phyloP scores from a whole-genome alignment of 352 stramenopile genomes.

The Phytopythium aichiense region DNA sequence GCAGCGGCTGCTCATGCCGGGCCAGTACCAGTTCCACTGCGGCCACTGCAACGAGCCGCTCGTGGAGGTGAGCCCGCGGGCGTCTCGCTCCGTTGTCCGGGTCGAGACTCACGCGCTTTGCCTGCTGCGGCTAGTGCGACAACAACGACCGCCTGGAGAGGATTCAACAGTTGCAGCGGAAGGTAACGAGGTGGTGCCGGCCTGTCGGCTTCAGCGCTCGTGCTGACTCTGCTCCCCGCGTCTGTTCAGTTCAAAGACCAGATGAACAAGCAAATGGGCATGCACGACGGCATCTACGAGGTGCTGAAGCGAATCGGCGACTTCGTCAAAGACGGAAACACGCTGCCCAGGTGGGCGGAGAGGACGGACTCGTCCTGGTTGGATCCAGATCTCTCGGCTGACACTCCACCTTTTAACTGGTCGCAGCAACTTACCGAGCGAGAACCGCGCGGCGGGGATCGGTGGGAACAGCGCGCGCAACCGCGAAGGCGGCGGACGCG shows the following conservation, averaged over 20 bases:
- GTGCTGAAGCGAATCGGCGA: constrained; percentile 76
- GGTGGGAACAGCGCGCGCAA: constrained; percentile 62
- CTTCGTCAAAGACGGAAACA: constrained; percentile 73
- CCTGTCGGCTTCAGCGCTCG: neutral
- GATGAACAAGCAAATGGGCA: constrained; percentile 81
- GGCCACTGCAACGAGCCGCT: constrained; percentile 83
- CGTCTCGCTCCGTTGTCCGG: neutral
- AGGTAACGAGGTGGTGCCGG: constrained; percentile 23
- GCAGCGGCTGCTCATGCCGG: constrained; percentile 76
- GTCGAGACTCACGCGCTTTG: neutral
- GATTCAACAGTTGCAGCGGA: constrained; percentile 75
- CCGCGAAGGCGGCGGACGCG: constrained; percentile 29
- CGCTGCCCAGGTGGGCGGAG: constrained; percentile 44
- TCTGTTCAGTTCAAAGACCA: constrained; percentile 75
- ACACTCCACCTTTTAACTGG: neutral
- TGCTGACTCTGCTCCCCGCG: neutral
- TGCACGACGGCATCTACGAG: constrained; percentile 87
- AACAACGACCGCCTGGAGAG: constrained; percentile 80
- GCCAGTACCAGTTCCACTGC: constrained; percentile 81
- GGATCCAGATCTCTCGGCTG: neutral
- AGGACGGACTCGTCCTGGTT: no score
- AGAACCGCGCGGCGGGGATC: constrained; percentile 77
- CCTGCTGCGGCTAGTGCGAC: constrained; percentile 41
- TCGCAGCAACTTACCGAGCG: constrained; percentile 72
- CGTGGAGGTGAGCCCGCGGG: constrained; percentile 37